Evolutionary conservation across 2,329 filamentous ascomycete genomes (phyloP), one percentile per base, ranked within the genome.

Genomic region (Fusarium sp.): DNA sequence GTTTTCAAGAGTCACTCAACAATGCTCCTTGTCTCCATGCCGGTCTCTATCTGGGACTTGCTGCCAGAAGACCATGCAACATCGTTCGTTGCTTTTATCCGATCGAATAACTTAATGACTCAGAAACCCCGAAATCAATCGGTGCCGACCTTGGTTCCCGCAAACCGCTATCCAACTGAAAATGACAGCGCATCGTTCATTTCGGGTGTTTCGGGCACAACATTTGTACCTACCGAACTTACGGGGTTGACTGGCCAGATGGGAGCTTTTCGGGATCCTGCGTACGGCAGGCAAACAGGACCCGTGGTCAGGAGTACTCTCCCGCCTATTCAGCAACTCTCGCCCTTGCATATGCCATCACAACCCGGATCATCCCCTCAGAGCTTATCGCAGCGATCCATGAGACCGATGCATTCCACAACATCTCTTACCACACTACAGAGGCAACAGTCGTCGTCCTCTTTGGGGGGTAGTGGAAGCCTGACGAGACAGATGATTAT

Each of bases 1-100:
- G 85, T 90, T 2, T 91, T 90, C 79, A 89, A 89, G 75, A 90
- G 89, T 56, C 88, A 90, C 74, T 90, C 89, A 1, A 90, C 87
- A 0, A 80, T 90, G 47, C 83, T 91, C 11, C 79, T 90, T 12
- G 79, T 90, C 6, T 90, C 89, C 0, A 82, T 91, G 77, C 89
- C 89, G 0, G 86, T 90, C 17, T 87, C 88, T 80, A 82, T 90
- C 7, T 91, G 89, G 89, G 87, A 90, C 72, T 80, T 90, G 48
- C 82, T 91, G 1, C 89, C 89, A 0, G 88, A 90, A 41, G 84
- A 90, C 58, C 85, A 84, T 33, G 89, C 89, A 1, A 89, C 87
- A 51, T 87, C 87, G 0, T 90, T 90, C 63, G 81, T 91, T 15
- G 88, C 87, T 14, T 90, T 90, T 66, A 89, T 90, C 64, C 84